Base-by-base conservation (phyloP, 768 basidiomycete species). In the Lanmaoa rubissima region DNA sequence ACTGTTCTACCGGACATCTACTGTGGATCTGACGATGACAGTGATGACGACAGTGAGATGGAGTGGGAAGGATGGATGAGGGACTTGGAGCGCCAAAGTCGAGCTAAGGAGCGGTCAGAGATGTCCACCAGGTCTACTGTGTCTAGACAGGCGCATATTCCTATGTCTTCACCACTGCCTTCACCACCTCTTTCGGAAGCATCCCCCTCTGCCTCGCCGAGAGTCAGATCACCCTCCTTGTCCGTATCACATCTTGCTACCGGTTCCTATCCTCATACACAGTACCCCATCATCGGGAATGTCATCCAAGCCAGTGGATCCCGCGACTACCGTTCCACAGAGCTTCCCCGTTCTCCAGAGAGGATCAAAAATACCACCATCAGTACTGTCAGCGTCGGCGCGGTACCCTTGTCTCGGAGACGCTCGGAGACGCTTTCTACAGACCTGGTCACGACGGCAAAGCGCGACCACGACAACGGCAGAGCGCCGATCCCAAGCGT, bases 11-110 rank as follows among this genome's bases (percentile, higher is more conserved):
- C 51, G 3, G 31, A 60, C 34, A 34, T 51, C 2, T 59, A 58
- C 43, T 11, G 35, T 39, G 70, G 65, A 10, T 56, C 68, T 26
- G 75, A 74, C 4, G 79, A 74, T 32, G 78, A 75, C 28, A 68
- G 60, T n/a, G 73, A 71, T 5, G 75, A 70, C 7, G 75, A 79
- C 26, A 80, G 76, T 61, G 87, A 87, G 66, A 71, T 73, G 21
- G 87, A 89, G 64, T 89, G 87, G 87, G 75, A 80, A 5, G 83
- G 81, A 1, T 89, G 87, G 87, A 73, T 78, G 64, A 79, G 79
- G 5, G 86, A 86, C 72, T 53, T 87, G 43, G 72, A 76, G 41
- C 73, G 79, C 21, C 77, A 77, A 61, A 34, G 56, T 54, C 58
- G 50, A 17, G 58, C 63, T n/a, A 61, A 52, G 53, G 65, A 54